Evolutionary conservation across 2,329 filamentous ascomycete genomes (phyloP).

Genomic region (Paecilomyces niveus): DNA sequence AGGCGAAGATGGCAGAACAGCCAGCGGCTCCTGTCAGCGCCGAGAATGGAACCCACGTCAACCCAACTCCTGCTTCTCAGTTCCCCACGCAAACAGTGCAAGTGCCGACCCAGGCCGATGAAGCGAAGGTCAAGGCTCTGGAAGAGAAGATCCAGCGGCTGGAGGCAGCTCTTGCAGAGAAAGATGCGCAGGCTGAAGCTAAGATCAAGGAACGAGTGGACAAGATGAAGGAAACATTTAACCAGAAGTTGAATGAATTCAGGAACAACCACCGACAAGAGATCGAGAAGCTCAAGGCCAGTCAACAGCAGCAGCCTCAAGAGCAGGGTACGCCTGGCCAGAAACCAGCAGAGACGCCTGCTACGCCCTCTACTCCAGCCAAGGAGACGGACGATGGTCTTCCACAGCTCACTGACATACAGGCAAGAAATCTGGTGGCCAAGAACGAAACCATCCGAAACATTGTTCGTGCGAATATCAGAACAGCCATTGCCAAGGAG

Average conservation of each 20-base stretch:
- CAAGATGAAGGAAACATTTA: slow-evolving; percentile 60
- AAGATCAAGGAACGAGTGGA: slow-evolving; percentile 43
- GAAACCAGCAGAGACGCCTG: slow-evolving; percentile 12
- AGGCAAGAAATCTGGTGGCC: slow-evolving; percentile 44
- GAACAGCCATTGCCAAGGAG: slow-evolving; percentile 36
- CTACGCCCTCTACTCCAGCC: slow-evolving; percentile 19
- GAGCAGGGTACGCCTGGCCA: slow-evolving; percentile 11
- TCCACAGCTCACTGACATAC: slow-evolving; percentile 40
- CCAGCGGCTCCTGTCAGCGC: slow-evolving; percentile 33
- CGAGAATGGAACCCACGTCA: slow-evolving; percentile 46
- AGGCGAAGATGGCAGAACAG: slow-evolving; percentile 47
- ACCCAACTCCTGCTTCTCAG: slow-evolving; percentile 16
- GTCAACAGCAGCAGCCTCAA: slow-evolving; percentile 39
- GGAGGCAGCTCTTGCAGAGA: slow-evolving; percentile 47
- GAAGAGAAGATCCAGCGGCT: slow-evolving; percentile 52
- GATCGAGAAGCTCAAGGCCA: slow-evolving; percentile 40
- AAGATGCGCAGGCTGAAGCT: slow-evolving; percentile 44
- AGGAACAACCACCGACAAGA: slow-evolving; percentile 44
- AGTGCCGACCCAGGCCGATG: slow-evolving; percentile 25
- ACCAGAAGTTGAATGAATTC: slow-evolving; percentile 58
- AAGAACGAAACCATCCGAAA: slow-evolving; percentile 43
- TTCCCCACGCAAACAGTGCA: slow-evolving; percentile 4
- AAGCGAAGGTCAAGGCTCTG: slow-evolving; percentile 54
- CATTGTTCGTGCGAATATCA: slow-evolving; percentile 54
- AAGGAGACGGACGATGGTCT: slow-evolving; percentile 26